Evolutionary conservation across 2,329 filamentous ascomycete genomes (phyloP), one percentile per base, ranked within the genome.

Genomic region (Aspergillus alliaceus): DNA sequence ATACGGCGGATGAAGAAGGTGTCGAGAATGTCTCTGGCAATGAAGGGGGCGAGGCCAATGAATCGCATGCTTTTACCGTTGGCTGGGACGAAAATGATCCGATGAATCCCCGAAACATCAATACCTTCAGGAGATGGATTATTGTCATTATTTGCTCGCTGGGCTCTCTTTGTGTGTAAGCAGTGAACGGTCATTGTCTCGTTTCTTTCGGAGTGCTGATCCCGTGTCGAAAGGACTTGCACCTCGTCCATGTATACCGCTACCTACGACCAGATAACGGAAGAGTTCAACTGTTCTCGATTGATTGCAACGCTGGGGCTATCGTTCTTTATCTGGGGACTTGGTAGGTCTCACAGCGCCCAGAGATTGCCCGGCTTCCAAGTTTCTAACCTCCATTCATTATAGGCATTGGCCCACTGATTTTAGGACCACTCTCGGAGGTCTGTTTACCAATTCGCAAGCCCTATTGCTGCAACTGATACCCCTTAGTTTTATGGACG

Each of bases 241-340:
- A 86, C 90, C 1, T 93, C 89, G 48, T 95, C 91, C n/a, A 86
- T 96, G 66, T 96, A 97, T 74, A 93, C 91, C 0, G 85, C 86
- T 12, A 95, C 90, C 0, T 97, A 96, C 72, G 70, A 68, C 18
- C 89, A 95, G 73, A 85, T 96, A 75, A 85, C 88, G 60, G 76
- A 80, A 25, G 90, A 96, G 58, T 96, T 96, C 66, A 77, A 84
- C 62, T 84, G 84, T 65, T 89, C 89, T 0, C 82, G 84, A 55
- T 79, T 90, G 50, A 82, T 96, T 24, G 90, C 89, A 12, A 91
- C 91, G 3, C 74, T 96, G 9, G 93, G 93, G 0, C 78, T 97
- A 51, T 92, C 90, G 0, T 81, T 89, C 1, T 97, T 93, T 69
- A 91, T 96, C 49, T 82, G 91, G 54, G 93, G 93, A 18, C 84